phyloP scores from a whole-genome alignment of 2,329 filamentous ascomycete genomes.

The Thyridium curvatum region DNA sequence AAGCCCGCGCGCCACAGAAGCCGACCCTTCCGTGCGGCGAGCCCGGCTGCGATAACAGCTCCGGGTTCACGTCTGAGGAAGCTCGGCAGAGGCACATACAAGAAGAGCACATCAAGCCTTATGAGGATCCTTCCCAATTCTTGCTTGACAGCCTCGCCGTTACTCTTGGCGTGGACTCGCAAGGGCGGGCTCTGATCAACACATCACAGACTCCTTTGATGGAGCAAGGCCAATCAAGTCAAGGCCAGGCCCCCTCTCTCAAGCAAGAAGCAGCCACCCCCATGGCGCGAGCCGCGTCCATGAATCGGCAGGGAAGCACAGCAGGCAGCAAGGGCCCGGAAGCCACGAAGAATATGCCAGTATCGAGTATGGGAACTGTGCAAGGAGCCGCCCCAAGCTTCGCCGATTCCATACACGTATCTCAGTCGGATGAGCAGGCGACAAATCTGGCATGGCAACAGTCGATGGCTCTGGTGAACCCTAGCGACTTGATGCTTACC shows the following conservation, averaged over 20 bases:
- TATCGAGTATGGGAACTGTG: too few species aligned
- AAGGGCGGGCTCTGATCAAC: slow-evolving; percentile 34
- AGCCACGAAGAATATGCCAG: not conserved
- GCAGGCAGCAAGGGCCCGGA: slow-evolving; percentile 33
- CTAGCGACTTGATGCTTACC: slow-evolving; percentile 38
- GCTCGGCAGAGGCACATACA: slow-evolving; percentile 44
- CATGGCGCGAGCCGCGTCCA: slow-evolving; percentile 43
- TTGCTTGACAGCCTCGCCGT: slow-evolving; percentile 41
- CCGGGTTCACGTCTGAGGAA: slow-evolving; percentile 49
- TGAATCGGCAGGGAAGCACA: slow-evolving; percentile 43
- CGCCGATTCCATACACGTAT: too few species aligned
- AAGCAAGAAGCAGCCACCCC: slow-evolving; percentile 35
- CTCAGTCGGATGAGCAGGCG: slow-evolving; percentile 23
- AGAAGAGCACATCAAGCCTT: slow-evolving; percentile 54
- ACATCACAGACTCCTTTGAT: slow-evolving; percentile 26
- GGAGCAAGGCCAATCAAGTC: slow-evolving; percentile 36
- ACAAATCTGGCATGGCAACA: slow-evolving; percentile 25
- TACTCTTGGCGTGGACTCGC: slow-evolving; percentile 43
- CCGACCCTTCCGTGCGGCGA: slow-evolving; percentile 46
- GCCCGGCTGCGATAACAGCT: slow-evolving; percentile 43
- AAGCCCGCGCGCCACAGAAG: slow-evolving; percentile 20
- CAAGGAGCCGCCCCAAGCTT: too few species aligned
- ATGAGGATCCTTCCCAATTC: slow-evolving; percentile 48
- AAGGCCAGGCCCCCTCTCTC: slow-evolving; percentile 33
- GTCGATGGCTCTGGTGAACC: slow-evolving; percentile 31